Evolutionary conservation across 148 eudicot species (phyloP).

Genomic region (Linanthus parryae): DNA sequence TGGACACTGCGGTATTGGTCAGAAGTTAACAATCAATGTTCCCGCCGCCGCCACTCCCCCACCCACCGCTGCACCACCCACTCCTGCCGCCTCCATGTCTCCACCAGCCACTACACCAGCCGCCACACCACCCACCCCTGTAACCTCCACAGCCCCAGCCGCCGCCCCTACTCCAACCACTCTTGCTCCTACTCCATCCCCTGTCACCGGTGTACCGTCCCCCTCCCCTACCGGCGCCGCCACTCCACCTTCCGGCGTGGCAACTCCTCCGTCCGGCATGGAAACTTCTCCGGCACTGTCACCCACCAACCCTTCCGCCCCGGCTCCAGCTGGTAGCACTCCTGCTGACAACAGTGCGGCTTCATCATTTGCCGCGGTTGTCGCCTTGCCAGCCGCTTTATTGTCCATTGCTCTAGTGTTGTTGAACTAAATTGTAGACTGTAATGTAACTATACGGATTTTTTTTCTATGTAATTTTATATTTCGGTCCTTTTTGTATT

Average conservation of each 20-base stretch:
- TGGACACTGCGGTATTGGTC: neutral
- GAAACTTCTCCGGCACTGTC: neutral
- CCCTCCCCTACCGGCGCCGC: neutral
- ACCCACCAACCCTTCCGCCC: neutral
- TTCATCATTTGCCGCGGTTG: neutral
- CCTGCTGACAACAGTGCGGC: neutral
- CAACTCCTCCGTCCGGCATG: neutral
- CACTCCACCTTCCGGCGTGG: neutral
- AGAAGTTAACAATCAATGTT: neutral
- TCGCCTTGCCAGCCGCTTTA: constrained; percentile 4
- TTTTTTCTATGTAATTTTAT: too few species aligned
- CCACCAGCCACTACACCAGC: too few species aligned
- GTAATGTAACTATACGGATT: too few species aligned
- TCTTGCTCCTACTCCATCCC: neutral
- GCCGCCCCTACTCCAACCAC: neutral
- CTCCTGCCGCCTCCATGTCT: neutral
- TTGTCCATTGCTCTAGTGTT: constrained; percentile 5
- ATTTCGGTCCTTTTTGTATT: too few species aligned
- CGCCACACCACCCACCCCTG: neutral
- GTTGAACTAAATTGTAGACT: neutral
- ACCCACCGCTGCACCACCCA: neutral
- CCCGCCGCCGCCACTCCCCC: neutral
- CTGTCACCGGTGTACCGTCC: too few species aligned
- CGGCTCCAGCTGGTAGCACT: constrained; percentile 1
- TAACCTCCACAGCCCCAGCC: too few species aligned